Base-by-base conservation (phyloP, 768 basidiomycete genomes). In the Suillus alpinus region DNA sequence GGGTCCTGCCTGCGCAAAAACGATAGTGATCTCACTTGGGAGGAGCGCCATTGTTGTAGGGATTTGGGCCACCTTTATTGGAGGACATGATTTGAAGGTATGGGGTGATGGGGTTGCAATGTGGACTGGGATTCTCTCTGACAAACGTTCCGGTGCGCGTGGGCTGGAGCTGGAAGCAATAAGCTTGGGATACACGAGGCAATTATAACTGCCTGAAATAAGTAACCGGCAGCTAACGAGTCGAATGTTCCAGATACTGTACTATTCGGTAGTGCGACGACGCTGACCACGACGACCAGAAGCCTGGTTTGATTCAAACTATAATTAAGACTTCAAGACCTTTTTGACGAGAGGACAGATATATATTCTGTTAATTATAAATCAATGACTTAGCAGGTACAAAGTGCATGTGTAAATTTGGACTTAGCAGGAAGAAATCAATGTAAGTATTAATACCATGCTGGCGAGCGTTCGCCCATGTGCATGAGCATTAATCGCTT, bases 21-120 rank as follows among this genome's bases (percentile, higher is more conserved):
- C 14, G 29, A 32, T 44, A 26, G 52, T 26, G 53, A 43, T 49
- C 73, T 75, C 62, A 73, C 72, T 73, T 73, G 51, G 72, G 72
- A 14, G 72, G 72, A 36, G 72, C 72, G 29, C 72, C 72, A 5
- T 73, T 73, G 60, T 73, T 73, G 59, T 63, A 73, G 10, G 73
- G 59, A 55, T 57, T 72, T 18, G 68, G 70, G 31, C n/a, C 36
- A 37, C 73, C 69, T 64, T 75, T 73, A 65, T 57, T 72, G 16
- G 73, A 73, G n/a, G 72, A 75, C 72, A 75, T 73, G 12, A 4
- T 58, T 39, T 31, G 34, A 56, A 36, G 37, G 55, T 36, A 23
- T 36, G 51, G 16, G 16, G 55, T 57, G 34, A 16, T 53, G 52
- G 8, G 8, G 36, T 23, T 53, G 36, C 8, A 34, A 23, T 37